Evolutionary conservation across 768 basidiomycete species (phyloP).

Genomic region (Lactifluus pinguis): DNA sequence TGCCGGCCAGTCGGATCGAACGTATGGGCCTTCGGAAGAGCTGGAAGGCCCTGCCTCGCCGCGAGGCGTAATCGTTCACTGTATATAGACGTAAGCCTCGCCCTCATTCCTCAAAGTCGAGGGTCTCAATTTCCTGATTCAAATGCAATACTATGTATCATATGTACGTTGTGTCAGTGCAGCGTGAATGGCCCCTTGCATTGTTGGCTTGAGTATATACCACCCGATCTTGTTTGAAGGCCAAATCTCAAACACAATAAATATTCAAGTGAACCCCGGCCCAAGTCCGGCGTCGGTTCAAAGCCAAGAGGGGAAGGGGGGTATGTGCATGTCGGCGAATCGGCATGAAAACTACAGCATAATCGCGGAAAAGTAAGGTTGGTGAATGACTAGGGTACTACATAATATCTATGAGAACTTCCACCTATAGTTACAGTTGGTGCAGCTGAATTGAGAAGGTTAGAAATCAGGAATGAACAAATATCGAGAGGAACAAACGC

Average conservation of each 20-base stretch:
- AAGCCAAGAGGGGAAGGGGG: neutral
- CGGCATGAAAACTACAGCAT: neutral
- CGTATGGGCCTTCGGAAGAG: constrained; percentile 56
- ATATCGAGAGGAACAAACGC: constrained; percentile 22
- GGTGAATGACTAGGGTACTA: constrained; percentile 3
- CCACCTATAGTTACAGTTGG: constrained; percentile 61
- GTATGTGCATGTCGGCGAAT: constrained; percentile 4
- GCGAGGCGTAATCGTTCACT: constrained; percentile 7
- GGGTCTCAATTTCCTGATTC: no score
- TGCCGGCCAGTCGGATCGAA: constrained; percentile 76
- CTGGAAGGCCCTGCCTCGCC: constrained; percentile 49
- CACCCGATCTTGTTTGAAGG: neutral
- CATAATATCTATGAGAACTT: constrained; percentile 45
- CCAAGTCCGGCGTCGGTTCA: neutral
- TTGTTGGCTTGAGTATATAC: neutral
- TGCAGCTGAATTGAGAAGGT: constrained; percentile 37
- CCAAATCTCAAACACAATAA: neutral
- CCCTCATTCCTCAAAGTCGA: neutral
- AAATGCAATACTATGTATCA: neutral
- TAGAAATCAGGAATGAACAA: constrained; percentile 1
- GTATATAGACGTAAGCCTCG: neutral
- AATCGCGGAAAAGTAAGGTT: neutral
- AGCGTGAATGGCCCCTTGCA: no score
- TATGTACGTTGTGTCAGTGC: neutral
- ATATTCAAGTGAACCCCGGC: neutral